Base-by-base conservation (phyloP, 2,329 filamentous ascomycete genomes). In the Ophiobolus disseminans region DNA sequence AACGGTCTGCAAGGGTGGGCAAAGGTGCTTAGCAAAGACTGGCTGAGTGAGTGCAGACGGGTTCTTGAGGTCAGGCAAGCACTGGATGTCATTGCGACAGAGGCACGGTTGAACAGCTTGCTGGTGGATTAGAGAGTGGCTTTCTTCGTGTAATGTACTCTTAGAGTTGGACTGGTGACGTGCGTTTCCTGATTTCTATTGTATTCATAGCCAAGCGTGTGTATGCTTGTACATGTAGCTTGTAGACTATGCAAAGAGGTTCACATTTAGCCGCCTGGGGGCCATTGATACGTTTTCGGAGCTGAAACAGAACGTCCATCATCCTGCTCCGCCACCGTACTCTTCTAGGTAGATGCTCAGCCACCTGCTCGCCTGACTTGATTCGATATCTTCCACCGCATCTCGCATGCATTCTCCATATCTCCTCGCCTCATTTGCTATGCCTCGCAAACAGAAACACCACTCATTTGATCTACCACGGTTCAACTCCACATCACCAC, bases 11-110 rank as follows among this genome's bases (percentile, higher is more conserved):
- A 88, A 53, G 94, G 94, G 20, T 99, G 94, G 94, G 92, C 93
- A 38, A 96, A 94, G 82, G 93, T 92, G 31, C 77, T 99, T 69
- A 95, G 90, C 75, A 86, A 89, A 68, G 94, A 99, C 75, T 99
- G 94, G 94, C 76, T 99, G 61, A 83, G 82, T 42, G 94, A 99
- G 80, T 89, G 91, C 55, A 86, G 94, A 72, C 89, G 91, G 77
- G 90, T 96, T 58, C 80, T 99, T 67, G 94, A 99, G 78, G 94
- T 97, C 58, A 87, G 90, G 76, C 94, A 99, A 78, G 94, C 94
- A 66, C 81, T 99, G 66, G 94, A 99, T 75, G 94, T 95, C 48
- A 95, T 96, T 76, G 86, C 91, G 61, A 90, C 91, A 4, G 91
- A 97, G 78, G 92, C 92, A 31, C 84, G 92, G 64, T 79, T 97